Percentiles rank a stretch among this genome's conserved stretches.
phyloP scores from a whole-genome alignment of 352 stramenopile genomes.

The Pythium apleroticum region DNA sequence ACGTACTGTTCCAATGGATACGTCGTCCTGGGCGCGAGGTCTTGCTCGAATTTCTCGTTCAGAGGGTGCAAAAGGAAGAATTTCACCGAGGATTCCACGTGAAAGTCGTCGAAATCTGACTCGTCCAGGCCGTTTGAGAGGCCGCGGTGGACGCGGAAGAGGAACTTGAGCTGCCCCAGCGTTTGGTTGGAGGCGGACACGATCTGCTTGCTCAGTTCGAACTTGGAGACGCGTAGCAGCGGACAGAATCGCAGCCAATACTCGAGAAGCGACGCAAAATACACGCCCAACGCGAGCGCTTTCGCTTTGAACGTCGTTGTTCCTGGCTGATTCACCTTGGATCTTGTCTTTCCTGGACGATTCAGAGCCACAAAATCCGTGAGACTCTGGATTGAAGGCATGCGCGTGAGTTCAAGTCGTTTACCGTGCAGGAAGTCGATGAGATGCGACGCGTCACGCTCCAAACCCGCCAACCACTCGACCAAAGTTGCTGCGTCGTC shows the following conservation, averaged over 20 bases:
- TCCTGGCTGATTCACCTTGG: constrained; percentile 40
- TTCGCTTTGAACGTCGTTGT: constrained; percentile 33
- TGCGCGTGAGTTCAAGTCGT: not conserved
- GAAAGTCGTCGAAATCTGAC: constrained; percentile 36
- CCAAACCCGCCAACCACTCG: constrained; percentile 48
- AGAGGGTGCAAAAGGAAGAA: constrained; percentile 70
- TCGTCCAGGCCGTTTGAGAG: not conserved
- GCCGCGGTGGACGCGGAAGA: constrained; percentile 39
- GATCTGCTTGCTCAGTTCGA: constrained; percentile 62
- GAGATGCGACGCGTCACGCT: constrained; percentile 44
- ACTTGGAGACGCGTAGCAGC: constrained; percentile 37
- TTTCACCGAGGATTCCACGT: constrained; percentile 81
- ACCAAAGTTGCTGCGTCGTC: constrained; percentile 27
- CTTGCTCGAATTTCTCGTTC: constrained; percentile 5
- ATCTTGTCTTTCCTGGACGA: constrained; percentile 35
- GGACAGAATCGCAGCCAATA: constrained; percentile 67
- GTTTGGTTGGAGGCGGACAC: constrained; percentile 61
- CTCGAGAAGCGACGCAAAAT: constrained; percentile 70
- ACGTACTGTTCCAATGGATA: constrained; percentile 68
- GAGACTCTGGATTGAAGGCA: not conserved
- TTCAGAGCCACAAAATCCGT: not conserved
- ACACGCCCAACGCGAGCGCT: constrained; percentile 59
- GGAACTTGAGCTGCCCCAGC: constrained; percentile 73
- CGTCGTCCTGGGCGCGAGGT: not conserved
- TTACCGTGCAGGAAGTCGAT: constrained; percentile 54